phyloP scores from a whole-genome alignment of 139 green algal genomes.

The Picochlorum costavermella region DNA sequence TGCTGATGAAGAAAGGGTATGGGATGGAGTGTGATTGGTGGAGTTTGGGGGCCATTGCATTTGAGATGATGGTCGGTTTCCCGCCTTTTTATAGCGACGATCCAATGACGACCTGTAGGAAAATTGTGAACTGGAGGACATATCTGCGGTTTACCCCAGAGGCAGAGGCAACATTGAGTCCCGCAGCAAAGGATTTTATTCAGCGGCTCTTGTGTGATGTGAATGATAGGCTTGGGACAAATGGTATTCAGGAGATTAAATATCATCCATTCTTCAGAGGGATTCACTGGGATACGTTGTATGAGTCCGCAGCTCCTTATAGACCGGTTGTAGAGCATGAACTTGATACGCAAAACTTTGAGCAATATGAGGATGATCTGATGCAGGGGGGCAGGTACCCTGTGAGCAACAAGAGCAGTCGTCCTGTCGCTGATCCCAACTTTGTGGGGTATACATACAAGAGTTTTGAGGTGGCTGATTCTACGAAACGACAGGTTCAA shows the following conservation, averaged over 20 bases:
- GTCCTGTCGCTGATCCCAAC: conserved; percentile 65
- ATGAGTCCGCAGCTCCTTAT: conserved; percentile 58
- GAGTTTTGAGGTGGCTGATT: conserved; percentile 63
- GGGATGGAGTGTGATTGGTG: conserved; percentile 98
- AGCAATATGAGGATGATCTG: conserved; percentile 87
- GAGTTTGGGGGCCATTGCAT: conserved; percentile 93
- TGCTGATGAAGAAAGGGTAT: conserved; percentile 96
- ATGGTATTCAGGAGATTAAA: conserved; percentile 58
- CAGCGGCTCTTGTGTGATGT: conserved; percentile 87
- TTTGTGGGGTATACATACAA: conserved; percentile 99
- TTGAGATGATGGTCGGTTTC: conserved; percentile 96
- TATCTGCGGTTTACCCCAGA: conserved; percentile 85
- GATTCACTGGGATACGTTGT: conserved; percentile 74
- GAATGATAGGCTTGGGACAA: conserved; percentile 79
- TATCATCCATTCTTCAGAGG: conserved; percentile 87
- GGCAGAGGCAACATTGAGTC: conserved; percentile 32
- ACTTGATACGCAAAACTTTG: conserved; percentile 97
- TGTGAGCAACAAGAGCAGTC: conserved; percentile 5
- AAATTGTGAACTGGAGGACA: conserved; percentile 91
- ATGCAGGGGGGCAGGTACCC: background rate
- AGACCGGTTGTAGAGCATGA: conserved; percentile 70
- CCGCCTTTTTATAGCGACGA: conserved; percentile 86
- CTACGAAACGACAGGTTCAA: conserved; percentile 12
- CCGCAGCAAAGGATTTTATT: conserved; percentile 73
- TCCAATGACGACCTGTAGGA: conserved; percentile 72